Evolutionary conservation across 2,329 filamentous ascomycete species (phyloP).

Genomic region (Waltergamsia citrina): DNA sequence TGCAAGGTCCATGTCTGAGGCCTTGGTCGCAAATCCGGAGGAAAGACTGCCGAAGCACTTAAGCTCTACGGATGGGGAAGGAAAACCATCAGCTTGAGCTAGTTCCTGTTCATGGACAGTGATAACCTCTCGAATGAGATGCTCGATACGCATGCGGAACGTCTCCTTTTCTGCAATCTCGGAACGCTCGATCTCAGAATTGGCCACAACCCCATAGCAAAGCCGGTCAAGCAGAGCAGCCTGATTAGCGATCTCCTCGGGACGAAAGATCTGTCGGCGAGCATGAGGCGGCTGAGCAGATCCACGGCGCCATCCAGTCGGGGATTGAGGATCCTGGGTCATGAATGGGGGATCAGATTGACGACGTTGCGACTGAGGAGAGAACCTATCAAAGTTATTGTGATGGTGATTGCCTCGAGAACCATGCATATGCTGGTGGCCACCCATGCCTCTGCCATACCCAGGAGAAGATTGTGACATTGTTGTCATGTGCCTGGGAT

Average conservation of each 20-base stretch:
- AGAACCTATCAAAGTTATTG: constrained; percentile 12
- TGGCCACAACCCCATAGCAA: constrained; percentile 33
- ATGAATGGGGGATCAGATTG: background rate
- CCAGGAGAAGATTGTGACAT: background rate
- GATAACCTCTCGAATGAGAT: constrained; percentile 52
- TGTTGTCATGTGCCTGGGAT: background rate
- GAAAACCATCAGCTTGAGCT: constrained; percentile 27
- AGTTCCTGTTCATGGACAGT: constrained; percentile 35
- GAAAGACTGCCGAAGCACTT: constrained; percentile 75
- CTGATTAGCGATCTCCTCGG: constrained; percentile 40
- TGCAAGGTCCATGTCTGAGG: constrained; percentile 86
- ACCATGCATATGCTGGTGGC: background rate
- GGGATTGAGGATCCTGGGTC: background rate
- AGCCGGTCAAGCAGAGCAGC: constrained; percentile 37
- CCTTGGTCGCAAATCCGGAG: constrained; percentile 77
- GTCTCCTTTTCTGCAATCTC: constrained; percentile 64
- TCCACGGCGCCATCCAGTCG: constrained; percentile 4
- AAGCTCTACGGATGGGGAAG: constrained; percentile 50
- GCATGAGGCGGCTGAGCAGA: constrained; percentile 13
- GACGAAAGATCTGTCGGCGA: constrained; percentile 10
- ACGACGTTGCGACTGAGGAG: background rate
- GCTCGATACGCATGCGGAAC: constrained; percentile 57
- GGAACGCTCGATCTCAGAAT: constrained; percentile 49
- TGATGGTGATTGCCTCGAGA: constrained; percentile 9
- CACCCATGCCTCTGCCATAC: background rate